phyloP scores from a whole-genome alignment of 345 rosid species.

The Isatis tinctoria region DNA sequence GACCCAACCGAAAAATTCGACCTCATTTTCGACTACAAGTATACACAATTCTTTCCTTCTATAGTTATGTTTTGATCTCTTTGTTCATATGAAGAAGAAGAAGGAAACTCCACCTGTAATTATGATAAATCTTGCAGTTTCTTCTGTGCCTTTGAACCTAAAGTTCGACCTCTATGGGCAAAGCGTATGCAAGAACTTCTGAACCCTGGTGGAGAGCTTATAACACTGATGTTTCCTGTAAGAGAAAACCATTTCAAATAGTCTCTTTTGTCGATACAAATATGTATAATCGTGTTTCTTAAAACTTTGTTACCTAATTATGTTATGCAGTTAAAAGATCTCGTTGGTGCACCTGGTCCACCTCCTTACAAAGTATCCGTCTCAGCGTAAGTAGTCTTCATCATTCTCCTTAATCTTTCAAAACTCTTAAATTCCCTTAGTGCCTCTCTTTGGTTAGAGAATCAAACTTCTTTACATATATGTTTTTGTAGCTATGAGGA shows the following conservation, averaged over 20 bases:
- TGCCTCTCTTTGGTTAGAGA: background rate
- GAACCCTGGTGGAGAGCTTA: slow-evolving; percentile 71
- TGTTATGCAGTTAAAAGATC: slow-evolving; percentile 16
- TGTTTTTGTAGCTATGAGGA: slow-evolving; percentile 19
- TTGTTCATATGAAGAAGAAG: background rate
- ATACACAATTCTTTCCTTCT: slow-evolving; percentile 28
- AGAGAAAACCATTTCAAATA: background rate
- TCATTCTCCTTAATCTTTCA: background rate
- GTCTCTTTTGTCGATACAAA: background rate
- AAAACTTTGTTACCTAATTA: background rate
- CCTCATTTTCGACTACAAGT: slow-evolving; percentile 70
- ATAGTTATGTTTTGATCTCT: background rate
- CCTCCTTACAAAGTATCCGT: slow-evolving; percentile 23
- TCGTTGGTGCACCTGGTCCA: background rate
- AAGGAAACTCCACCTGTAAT: background rate
- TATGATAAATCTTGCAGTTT: slow-evolving; percentile 17
- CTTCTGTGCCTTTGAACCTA: slow-evolving; percentile 60
- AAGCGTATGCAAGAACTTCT: slow-evolving; percentile 40
- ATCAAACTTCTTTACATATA: background rate
- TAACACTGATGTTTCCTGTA: slow-evolving; percentile 73
- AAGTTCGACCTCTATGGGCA: slow-evolving; percentile 62
- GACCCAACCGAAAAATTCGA: slow-evolving; percentile 52
- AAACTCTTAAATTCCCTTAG: background rate
- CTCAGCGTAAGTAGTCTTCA: slow-evolving; percentile 41
- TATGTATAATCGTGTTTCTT: background rate